A percentile compares a stretch with the other conserved stretches of the same genome.
phyloP scores from a whole-genome alignment of 768 basidiomycete species.

The Paxillus rubicundulus region DNA sequence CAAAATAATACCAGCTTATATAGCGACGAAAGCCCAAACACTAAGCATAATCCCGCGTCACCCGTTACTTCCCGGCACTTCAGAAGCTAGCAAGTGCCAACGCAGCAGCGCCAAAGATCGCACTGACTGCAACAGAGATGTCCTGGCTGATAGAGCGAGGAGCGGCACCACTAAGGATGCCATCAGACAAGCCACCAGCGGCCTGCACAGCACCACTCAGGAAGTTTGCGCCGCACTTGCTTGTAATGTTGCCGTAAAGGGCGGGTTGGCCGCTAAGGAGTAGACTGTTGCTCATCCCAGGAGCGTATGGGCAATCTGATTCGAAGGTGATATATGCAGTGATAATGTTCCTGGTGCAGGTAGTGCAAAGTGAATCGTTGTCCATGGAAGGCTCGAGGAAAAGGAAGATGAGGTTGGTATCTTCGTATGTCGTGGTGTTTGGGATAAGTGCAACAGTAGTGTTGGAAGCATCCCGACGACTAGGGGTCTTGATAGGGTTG shows the following conservation, averaged over 20 bases:
- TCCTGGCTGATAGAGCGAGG: constrained; percentile 24
- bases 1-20: constrained; percentile 21
- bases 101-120: constrained; percentile 34
- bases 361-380: constrained; percentile 62
- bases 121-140: constrained; percentile 27
- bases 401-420: constrained; percentile 76
- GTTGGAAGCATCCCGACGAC: constrained; percentile 27
- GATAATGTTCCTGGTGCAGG: constrained; percentile 79
- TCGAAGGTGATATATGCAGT: constrained; percentile 78
- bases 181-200: constrained; percentile 54
- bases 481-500: constrained; percentile 16
- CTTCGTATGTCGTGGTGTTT: constrained; percentile 52
- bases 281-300: constrained; percentile 63
- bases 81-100: constrained; percentile 32
- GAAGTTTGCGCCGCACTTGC: constrained; percentile 72
- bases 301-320: constrained; percentile 65
- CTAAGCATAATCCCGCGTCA: constrained; percentile 16
- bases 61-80: background rate
- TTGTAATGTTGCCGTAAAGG: constrained; percentile 61
- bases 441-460: constrained; percentile 38
- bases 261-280: constrained; percentile 63
- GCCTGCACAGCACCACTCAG: constrained; percentile 64
- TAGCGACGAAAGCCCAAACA: constrained; percentile 17
- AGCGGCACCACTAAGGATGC: constrained; percentile 33
- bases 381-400: constrained; percentile 58